A percentile compares a stretch with the other conserved stretches of the same genome.
Evolutionary conservation across 2,329 filamentous ascomycete genomes (phyloP).

Genomic region (Monilinia laxa): DNA sequence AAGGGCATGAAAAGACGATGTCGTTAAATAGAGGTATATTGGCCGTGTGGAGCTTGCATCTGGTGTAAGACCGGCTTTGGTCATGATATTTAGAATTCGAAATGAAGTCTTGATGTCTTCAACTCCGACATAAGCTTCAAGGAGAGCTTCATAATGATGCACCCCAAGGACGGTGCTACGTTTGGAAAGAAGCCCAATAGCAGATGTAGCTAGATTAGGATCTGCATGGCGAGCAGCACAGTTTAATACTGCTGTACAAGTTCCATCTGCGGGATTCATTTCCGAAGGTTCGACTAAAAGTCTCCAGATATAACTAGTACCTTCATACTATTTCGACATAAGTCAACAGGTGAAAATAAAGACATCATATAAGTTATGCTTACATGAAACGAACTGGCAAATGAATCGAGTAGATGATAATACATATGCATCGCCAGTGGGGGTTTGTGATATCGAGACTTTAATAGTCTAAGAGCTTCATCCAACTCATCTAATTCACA

Average conservation of each 20-base stretch:
- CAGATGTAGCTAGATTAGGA: constrained; percentile 65
- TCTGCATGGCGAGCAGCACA: constrained; percentile 70
- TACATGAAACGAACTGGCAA: constrained; percentile 63
- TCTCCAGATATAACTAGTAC: constrained; percentile 71
- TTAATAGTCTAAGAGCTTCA: constrained; percentile 69
- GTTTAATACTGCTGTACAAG: constrained; percentile 67
- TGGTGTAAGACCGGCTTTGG: constrained; percentile 57
- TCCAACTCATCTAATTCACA: constrained; percentile 72
- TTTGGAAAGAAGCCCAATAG: constrained; percentile 63
- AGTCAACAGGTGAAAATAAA: constrained; percentile 6
- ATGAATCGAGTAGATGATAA: constrained; percentile 73
- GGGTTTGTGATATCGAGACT: constrained; percentile 49
- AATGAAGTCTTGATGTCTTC: constrained; percentile 66
- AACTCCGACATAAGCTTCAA: constrained; percentile 64
- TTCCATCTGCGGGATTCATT: constrained; percentile 62
- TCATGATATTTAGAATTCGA: constrained; percentile 71
- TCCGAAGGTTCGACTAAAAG: constrained; percentile 58
- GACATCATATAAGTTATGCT: constrained; percentile 37
- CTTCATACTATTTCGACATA: constrained; percentile 51
- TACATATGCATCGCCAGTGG: constrained; percentile 49
- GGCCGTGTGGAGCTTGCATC: constrained; percentile 61
- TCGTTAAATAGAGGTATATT: constrained; percentile 57
- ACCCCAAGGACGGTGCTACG: constrained; percentile 57
- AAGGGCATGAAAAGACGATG: constrained; percentile 46
- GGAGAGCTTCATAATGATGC: constrained; percentile 77